Evolutionary conservation across 768 basidiomycete species (phyloP), one percentile per base, ranked within the genome.

Genomic region (Gymnopilus junonius): DNA sequence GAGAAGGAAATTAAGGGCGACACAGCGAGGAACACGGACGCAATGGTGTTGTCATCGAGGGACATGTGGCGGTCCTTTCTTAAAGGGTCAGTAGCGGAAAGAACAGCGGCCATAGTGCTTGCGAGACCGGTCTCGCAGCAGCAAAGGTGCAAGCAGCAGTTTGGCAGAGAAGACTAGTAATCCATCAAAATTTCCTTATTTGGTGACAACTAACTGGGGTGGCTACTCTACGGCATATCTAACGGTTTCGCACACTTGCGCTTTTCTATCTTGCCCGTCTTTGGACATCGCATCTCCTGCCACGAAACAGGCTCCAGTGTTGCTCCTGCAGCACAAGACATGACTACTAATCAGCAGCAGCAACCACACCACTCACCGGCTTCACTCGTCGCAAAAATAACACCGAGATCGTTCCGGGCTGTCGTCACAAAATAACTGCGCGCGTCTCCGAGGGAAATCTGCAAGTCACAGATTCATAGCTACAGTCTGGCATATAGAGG

Each of bases 361-460:
- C 21, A n/a, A 35, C 20, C 45, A 8, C 31, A 39, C 27, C 54
- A 78, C 82, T 68, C 70, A 87, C 93, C 93, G 51, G 90, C 89
- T 77, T 95, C 94, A 73, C 92, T 93, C 7, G 89, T 91, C 11
- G 94, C 95, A 73, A 93, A 95, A 56, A 96, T 90, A 8, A 97
- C 95, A 0, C 95, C 95, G 3, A 97, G 84, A 67, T 95, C 91
- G 72, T 95, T 95, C 42, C 92, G 81, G 7, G 92, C 95, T 3
- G 95, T 97, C 0, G 94, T 93, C 29, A 97, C 83, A 78, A 94
- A 96, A 77, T 97, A 97, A 69, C 91, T 94, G 45, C 93, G 87
- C 25, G 94, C 89, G 75, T 97, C 95, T 10, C 95, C 95, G 25
- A 97, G 81, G 17, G 95, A 96, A 53, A 96, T 93, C 95, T 53